Conservation (phyloP, 805 yeast species). For the Cephaloascus albidus region DNA sequence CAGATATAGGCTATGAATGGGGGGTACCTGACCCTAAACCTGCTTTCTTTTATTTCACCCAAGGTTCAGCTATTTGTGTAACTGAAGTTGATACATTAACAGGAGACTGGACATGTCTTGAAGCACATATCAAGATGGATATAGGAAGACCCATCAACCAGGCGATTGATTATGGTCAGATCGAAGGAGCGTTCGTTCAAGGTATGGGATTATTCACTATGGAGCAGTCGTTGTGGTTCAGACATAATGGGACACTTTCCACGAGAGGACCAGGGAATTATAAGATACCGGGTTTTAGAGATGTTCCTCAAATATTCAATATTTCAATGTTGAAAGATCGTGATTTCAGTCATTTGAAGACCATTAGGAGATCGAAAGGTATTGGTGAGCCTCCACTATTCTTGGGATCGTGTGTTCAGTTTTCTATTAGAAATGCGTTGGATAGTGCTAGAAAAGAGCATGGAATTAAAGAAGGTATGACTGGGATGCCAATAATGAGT, state of each 20-base stretch:
- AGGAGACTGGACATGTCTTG: conserved; percentile 34
- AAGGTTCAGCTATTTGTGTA: conserved; percentile 30
- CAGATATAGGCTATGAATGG: conserved; percentile 33
- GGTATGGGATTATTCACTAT: conserved; percentile 41
- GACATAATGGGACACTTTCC: conserved; percentile 27
- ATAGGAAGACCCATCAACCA: conserved; percentile 37
- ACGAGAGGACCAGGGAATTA: conserved; percentile 41
- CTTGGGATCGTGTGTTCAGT: conserved; percentile 29
- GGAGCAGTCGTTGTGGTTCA: conserved; percentile 37
- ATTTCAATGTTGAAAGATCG: conserved; percentile 29
- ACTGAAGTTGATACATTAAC: conserved; percentile 39
- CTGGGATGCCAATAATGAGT: conserved; percentile 17
- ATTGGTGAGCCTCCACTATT: conserved; percentile 44
- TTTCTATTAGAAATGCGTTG: conserved; percentile 35
- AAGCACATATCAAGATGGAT: conserved; percentile 37
- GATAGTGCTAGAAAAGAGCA: conserved; percentile 20
- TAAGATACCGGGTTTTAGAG: conserved; percentile 41
- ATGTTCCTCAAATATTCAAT: conserved; percentile 34
- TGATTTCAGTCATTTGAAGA: conserved; percentile 31
- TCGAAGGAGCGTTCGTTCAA: conserved; percentile 41
- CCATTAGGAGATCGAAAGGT: conserved; percentile 34
- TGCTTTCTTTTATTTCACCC: conserved; percentile 36
- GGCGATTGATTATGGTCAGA: conserved; percentile 41
- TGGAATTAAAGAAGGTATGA: conserved; percentile 12
- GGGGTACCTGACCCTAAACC: conserved; percentile 33